Evolutionary conservation across 805 yeast species (phyloP), one percentile per base, ranked within the genome.

Genomic region (Ogataea nonfermentans): DNA sequence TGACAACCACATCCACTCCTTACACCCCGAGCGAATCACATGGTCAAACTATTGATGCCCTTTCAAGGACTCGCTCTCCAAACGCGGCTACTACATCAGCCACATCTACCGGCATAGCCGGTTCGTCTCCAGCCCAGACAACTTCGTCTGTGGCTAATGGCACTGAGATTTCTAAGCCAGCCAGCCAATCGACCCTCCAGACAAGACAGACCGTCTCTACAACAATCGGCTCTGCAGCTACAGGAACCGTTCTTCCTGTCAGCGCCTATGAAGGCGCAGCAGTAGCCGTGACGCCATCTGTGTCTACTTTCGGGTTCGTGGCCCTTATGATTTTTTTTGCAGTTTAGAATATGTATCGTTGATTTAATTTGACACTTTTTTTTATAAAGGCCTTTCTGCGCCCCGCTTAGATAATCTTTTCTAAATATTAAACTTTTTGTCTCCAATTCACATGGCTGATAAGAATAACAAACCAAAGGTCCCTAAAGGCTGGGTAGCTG

Each of bases 401-500:
- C 38, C 38, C 12, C 32, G 28, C 16, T 29, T 35, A 28, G 12
- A 27, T 29, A 35, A 35, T 28, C 17, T 28, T 16, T 17, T 14
- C 33, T 10, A 17, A 12, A 15, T 9, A 15, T 32, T 16, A 16
- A 32, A 5, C 7, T 35, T 23, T 17, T 14, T 12, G 8, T 8
- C 5, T 6, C 8, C 5, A 19, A 19, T 6, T 19, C 22, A 12
- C 14, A 60, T 59, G 64, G 64, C 45, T 13, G 43, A 50, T 19
- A 49, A 46, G 35, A 47, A 49, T 15, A 41, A 35, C 16, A 55
- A 55, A 26, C 64, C 65, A 1, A 23, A 31, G 2, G 61, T 55
- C 13, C 65, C 63, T 2, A 40, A 41, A 8, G 65, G 90, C 4
- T 84, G 90, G 90, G 65, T 79, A 43, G 82, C 93, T 29, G 79